phyloP scores from a whole-genome alignment of 176 grass and related monocot species.

The Poa annua region DNA sequence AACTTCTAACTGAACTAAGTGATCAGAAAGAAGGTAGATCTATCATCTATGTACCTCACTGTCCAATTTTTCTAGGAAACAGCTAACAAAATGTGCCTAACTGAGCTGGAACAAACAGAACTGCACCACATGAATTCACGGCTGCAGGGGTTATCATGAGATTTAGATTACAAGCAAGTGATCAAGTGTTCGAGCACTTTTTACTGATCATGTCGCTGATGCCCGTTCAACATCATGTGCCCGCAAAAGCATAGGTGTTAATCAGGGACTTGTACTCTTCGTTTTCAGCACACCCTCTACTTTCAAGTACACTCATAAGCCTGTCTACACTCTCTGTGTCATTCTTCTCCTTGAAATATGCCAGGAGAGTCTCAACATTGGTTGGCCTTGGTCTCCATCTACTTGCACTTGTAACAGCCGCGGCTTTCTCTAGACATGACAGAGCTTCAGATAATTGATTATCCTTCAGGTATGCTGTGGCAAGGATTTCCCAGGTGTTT shows the following conservation, averaged over 20 bases:
- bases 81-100: constrained; percentile 15
- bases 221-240: neutral
- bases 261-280: constrained; percentile 68
- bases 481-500: constrained; percentile 79
- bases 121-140: neutral
- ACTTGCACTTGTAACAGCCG: constrained; percentile 54
- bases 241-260: constrained; percentile 45
- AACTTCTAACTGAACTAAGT: constrained; percentile 42
- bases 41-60: constrained; percentile 41
- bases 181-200: neutral
- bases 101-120: constrained; percentile 23
- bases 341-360: constrained; percentile 65
- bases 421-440: constrained; percentile 66
- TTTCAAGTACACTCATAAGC: constrained; percentile 59
- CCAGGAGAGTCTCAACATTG: constrained; percentile 60
- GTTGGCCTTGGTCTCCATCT: constrained; percentile 76
- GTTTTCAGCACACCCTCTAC: constrained; percentile 60
- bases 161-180: constrained; percentile 21
- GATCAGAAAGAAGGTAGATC: constrained; percentile 27
- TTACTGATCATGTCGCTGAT: neutral
- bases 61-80: constrained; percentile 35
- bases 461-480: constrained; percentile 67
- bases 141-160: neutral
- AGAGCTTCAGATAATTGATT: constrained; percentile 64
- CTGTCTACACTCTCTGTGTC: constrained; percentile 49